Base-by-base conservation (phyloP, 768 basidiomycete genomes). In the Heimioporus sp. region DNA sequence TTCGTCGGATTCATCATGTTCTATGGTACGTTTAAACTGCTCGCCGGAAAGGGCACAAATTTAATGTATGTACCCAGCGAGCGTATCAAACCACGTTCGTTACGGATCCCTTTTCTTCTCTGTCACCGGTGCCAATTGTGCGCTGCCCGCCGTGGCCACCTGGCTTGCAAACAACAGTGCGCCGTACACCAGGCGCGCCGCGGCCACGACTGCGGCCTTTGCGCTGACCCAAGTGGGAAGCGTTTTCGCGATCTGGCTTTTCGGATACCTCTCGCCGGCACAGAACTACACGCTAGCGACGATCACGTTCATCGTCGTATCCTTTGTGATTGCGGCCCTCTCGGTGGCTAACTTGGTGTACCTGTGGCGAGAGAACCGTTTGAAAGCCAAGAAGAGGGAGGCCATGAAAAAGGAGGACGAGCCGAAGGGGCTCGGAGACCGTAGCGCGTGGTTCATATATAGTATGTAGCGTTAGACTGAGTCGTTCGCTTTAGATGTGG, bases 151-250 rank as follows among this genome's bases (percentile, higher is more conserved):
- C 0, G 58, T 82, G n/a, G 73, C 72, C 1, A 76, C 83, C 0
- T 86, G 85, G 85, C 67, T 73, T 43, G 75, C 82, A 10, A 86
- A 86, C 65, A 86, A 86, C 65, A 73, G 79, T 4, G 71, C 79
- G 4, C 84, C 84, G 0, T 75, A 82, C 52, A 67, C 72, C 24
- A 72, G 81, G 34, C 77, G 84, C 7, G 85, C 82, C 2, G 83
- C 83, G 1, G 72, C 76, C 13, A 73, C 85, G 36, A 83, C 81
- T 5, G 68, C 83, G 16, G 72, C 73, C 2, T 79, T 79, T 51
- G 78, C 78, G 52, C 69, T 76, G 72, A 78, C 77, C 12, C 81
- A 85, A 61, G 64, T 73, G 0, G 82, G 82, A 2, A 81, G 81
- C 1, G 82, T 85, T 46, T 74, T 85, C 21, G 72, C 77, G 2